Conservation (phyloP, 2,329 filamentous ascomycete genomes). For the Penicillium digitatum region DNA sequence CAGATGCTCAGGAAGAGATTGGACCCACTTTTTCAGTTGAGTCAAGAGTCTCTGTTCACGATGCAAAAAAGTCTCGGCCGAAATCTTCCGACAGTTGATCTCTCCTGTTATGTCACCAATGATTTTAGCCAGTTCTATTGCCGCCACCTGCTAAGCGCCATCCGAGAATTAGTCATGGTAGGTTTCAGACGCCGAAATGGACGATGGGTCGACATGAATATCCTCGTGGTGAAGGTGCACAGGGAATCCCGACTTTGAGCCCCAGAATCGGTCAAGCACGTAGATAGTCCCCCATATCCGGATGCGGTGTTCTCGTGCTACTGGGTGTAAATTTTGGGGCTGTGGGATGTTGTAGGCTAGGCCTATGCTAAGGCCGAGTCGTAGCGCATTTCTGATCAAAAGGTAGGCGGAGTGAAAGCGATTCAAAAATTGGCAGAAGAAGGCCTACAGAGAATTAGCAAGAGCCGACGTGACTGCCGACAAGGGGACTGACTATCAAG, state of each 20-base stretch:
- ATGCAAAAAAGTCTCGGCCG: slow-evolving; percentile 30
- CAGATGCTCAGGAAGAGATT: slow-evolving; percentile 27
- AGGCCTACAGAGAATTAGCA: slow-evolving; percentile 16
- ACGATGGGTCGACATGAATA: slow-evolving; percentile 36
- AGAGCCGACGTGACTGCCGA: not conserved
- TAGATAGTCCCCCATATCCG: slow-evolving; percentile 35
- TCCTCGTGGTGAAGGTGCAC: slow-evolving; percentile 47
- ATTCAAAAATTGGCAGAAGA: slow-evolving; percentile 30
- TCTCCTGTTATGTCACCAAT: slow-evolving; percentile 24
- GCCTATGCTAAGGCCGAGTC: slow-evolving; percentile 39
- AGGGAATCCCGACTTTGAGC: slow-evolving; percentile 46
- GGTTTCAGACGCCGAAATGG: slow-evolving; percentile 16
- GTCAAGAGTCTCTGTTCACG: slow-evolving; percentile 33
- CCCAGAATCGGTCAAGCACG: slow-evolving; percentile 41
- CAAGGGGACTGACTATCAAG: slow-evolving; percentile 26
- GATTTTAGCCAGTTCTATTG: slow-evolving; percentile 30
- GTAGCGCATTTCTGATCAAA: slow-evolving; percentile 36
- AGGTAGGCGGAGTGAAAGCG: slow-evolving; percentile 27
- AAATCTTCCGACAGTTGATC: slow-evolving; percentile 26
- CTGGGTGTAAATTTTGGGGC: slow-evolving; percentile 23
- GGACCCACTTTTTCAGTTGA: slow-evolving; percentile 32
- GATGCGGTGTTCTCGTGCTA: slow-evolving; percentile 33
- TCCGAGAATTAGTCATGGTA: slow-evolving; percentile 32
- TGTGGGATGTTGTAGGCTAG: slow-evolving; percentile 38
- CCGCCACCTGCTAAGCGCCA: slow-evolving; percentile 27